phyloP scores from a whole-genome alignment of 2,329 filamentous ascomycete species.

The Ophiosphaerella narmari region DNA sequence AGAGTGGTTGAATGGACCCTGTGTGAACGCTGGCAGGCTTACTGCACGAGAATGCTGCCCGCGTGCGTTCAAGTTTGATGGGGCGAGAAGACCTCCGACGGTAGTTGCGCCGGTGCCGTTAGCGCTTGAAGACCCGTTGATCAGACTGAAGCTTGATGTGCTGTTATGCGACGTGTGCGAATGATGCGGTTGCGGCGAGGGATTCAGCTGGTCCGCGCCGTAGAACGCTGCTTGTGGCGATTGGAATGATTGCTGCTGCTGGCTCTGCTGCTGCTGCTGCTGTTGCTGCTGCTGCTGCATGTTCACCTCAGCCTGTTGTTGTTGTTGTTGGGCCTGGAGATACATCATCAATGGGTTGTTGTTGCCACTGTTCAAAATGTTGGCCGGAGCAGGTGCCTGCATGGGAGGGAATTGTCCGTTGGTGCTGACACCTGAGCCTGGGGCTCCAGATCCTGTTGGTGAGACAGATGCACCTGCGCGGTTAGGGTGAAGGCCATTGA shows the following conservation, averaged over 20 bases:
- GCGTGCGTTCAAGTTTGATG: slow-evolving; percentile 64
- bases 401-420: slow-evolving; percentile 65
- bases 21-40: slow-evolving; percentile 76
- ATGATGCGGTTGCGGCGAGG: slow-evolving; percentile 65
- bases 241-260: slow-evolving; percentile 64
- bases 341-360: slow-evolving; percentile 95
- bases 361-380: slow-evolving; percentile 75
- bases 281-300: slow-evolving; percentile 37
- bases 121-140: slow-evolving; percentile 47
- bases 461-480: slow-evolving; percentile 63
- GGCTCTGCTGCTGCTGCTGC: slow-evolving; percentile 30
- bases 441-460: slow-evolving; percentile 62
- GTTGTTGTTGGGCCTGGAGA: slow-evolving; percentile 68
- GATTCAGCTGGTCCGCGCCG: slow-evolving; percentile 64
- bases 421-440: slow-evolving; percentile 57
- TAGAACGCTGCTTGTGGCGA: slow-evolving; percentile 83
- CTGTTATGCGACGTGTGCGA: slow-evolving; percentile 62
- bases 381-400: slow-evolving; percentile 68
- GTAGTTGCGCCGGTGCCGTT: slow-evolving; percentile 63
- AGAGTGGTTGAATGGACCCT: slow-evolving; percentile 58
- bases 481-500: slow-evolving; percentile 62
- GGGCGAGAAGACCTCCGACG: slow-evolving; percentile 77
- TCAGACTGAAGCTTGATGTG: slow-evolving; percentile 56
- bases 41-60: slow-evolving; percentile 79
- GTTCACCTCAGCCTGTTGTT: slow-evolving; percentile 49